Evolutionary conservation across 768 basidiomycete genomes (phyloP).

Genomic region (Leucocoprinus sp.): DNA sequence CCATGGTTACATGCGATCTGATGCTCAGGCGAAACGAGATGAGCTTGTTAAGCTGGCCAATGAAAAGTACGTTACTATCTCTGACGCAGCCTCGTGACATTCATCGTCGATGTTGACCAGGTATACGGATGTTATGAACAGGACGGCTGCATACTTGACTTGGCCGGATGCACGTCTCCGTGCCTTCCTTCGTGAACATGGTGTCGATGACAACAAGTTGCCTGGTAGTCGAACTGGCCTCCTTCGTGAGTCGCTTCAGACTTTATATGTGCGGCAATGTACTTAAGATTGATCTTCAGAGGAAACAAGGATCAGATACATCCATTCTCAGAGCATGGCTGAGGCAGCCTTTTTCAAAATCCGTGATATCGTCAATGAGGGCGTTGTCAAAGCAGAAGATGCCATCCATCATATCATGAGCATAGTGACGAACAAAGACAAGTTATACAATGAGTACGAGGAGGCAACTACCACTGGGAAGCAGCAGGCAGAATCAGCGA

Average conservation of each 20-base stretch:
- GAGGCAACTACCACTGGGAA: neutral
- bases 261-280: neutral
- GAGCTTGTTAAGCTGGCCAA: conserved; percentile 68
- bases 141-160: conserved; percentile 59
- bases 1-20: conserved; percentile 54
- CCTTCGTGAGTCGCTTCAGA: conserved; percentile 43
- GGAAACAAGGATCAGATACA: conserved; percentile 74
- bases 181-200: conserved; percentile 76
- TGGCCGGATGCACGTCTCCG: conserved; percentile 95
- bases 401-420: conserved; percentile 45
- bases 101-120: conserved; percentile 23
- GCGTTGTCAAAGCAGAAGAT: conserved; percentile 71
- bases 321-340: conserved; percentile 51
- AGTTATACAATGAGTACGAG: conserved; percentile 19
- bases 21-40: conserved; percentile 61
- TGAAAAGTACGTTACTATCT: conserved; percentile 42
- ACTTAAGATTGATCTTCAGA: conserved; percentile 29
- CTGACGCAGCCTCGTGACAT: conserved; percentile 12
- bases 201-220: conserved; percentile 60
- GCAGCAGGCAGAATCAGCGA: neutral
- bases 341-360: conserved; percentile 54
- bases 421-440: conserved; percentile 36
- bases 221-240: conserved; percentile 66
- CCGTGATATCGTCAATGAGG: conserved; percentile 54
- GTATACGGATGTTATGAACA: conserved; percentile 36